Evolutionary conservation across 2,329 filamentous ascomycete species (phyloP).

Genomic region (Pseudogymnoascus sp.): DNA sequence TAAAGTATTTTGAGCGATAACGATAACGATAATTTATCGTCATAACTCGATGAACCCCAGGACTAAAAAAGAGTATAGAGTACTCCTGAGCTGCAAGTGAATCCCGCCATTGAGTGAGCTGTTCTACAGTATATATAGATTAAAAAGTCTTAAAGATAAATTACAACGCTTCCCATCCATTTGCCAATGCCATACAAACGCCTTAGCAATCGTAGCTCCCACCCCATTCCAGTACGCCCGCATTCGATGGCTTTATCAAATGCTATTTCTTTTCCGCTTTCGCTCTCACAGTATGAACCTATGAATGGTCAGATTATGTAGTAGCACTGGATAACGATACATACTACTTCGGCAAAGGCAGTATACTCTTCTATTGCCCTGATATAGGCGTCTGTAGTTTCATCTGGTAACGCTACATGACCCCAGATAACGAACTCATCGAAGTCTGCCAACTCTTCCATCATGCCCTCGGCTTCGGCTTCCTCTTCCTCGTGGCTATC

Average conservation of each 20-base stretch:
- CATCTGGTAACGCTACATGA: constrained; percentile 62
- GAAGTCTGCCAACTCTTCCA: constrained; percentile 64
- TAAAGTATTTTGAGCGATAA: neutral
- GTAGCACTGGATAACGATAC: constrained; percentile 13
- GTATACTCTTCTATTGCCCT: constrained; percentile 79
- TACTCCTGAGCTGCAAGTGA: too few relatives aligned
- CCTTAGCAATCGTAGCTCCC: neutral
- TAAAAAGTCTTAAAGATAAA: neutral
- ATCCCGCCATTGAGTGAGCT: neutral
- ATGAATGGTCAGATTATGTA: neutral
- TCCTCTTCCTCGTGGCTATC: constrained; percentile 44
- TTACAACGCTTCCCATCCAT: neutral
- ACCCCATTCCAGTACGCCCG: neutral
- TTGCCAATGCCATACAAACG: neutral
- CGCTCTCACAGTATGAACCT: neutral
- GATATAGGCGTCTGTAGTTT: constrained; percentile 60
- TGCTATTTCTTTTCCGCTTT: neutral
- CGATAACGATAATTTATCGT: constrained; percentile 3
- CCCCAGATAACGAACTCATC: constrained; percentile 77
- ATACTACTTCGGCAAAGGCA: constrained; percentile 60
- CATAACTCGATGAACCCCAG: neutral
- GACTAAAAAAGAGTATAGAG: neutral
- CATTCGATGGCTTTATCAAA: neutral
- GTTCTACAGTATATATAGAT: neutral
- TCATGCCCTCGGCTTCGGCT: constrained; percentile 43